These are phyloP conservation scores for Neoascochyta sp. DNA, from an alignment of 2,329 filamentous ascomycete genomes.

Conservation along the genomic window DNA sequence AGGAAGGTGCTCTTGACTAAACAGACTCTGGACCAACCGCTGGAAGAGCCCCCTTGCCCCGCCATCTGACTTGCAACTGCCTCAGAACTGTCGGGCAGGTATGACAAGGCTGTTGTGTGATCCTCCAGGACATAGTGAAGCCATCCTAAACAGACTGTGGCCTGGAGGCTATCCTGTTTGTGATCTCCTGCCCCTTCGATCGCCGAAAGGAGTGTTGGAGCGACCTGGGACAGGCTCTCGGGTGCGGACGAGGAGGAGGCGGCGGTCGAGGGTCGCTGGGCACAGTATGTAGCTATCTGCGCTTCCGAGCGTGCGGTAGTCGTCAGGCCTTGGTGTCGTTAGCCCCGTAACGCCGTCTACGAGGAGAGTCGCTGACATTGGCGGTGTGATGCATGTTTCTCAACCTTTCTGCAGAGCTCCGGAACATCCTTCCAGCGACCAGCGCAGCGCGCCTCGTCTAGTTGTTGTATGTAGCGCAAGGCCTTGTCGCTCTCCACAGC, in stretches of 20 bases:
- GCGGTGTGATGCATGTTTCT: constrained; percentile 84
- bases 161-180: constrained; percentile 65
- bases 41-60: constrained; percentile 42
- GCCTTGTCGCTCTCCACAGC: constrained; percentile 66
- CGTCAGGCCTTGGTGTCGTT: constrained; percentile 41
- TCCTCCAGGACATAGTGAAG: constrained; percentile 75
- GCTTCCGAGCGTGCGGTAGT: constrained; percentile 47
- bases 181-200: constrained; percentile 41
- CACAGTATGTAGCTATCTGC: constrained; percentile 43
- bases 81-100: constrained; percentile 61
- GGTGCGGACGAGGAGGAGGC: constrained; percentile 36
- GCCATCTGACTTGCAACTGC: constrained; percentile 21
- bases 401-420: constrained; percentile 86
- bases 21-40: constrained; percentile 79
- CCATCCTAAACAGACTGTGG: constrained; percentile 79
- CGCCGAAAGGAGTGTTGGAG: constrained; percentile 41
- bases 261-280: constrained; percentile 42
- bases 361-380: constrained; percentile 60
- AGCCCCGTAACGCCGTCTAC: constrained; percentile 8
- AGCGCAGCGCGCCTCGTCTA: constrained; percentile 84
- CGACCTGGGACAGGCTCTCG: constrained; percentile 33
- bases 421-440: constrained; percentile 83
- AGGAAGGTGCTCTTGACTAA: constrained; percentile 75
- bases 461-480: constrained; percentile 71
- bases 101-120: constrained; percentile 57